A percentile compares a stretch with the other conserved stretches of the same genome.
These are phyloP conservation scores for Fomitiporia mediterranea DNA, from an alignment of 1,284 basidiomycete species.

Conservation along the genomic window DNA sequence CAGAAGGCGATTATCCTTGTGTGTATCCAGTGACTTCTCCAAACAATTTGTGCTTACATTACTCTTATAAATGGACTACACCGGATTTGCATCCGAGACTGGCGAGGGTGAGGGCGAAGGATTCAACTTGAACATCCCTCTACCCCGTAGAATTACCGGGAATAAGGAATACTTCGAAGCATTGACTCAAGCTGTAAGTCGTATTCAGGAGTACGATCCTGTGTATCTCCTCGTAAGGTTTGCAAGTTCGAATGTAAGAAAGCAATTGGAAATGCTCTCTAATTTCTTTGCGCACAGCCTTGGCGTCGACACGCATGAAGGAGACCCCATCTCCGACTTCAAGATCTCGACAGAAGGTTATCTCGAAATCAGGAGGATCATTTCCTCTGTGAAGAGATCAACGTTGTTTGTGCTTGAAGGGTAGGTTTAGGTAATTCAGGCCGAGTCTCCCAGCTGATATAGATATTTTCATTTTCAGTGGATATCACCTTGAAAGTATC, in stretches of 20 bases:
- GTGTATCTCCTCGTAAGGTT: constrained; percentile 32
- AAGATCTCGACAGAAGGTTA: constrained; percentile 31
- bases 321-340: constrained; percentile 36
- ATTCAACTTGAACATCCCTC: constrained; percentile 32
- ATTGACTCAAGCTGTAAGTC: constrained; percentile 24
- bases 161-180: constrained; percentile 29
- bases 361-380: constrained; percentile 29
- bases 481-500: constrained; percentile 29
- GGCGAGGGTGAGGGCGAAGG: constrained; percentile 29
- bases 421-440: constrained; percentile 23
- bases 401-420: constrained; percentile 37
- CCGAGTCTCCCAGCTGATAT: not conserved
- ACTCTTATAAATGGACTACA: constrained; percentile 33
- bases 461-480: constrained; percentile 22
- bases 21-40: constrained; percentile 8
- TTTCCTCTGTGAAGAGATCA: constrained; percentile 25
- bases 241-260: constrained; percentile 5
- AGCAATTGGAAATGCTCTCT: too few relatives aligned
- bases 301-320: constrained; percentile 35
- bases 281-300: too few relatives aligned
- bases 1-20: constrained; percentile 35
- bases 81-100: constrained; percentile 29
- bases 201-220: constrained; percentile 27
- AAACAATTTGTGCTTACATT: not conserved
- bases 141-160: constrained; percentile 29